Base-by-base conservation (phyloP, 2,329 filamentous ascomycete genomes). In the Meredithiella fracta region DNA sequence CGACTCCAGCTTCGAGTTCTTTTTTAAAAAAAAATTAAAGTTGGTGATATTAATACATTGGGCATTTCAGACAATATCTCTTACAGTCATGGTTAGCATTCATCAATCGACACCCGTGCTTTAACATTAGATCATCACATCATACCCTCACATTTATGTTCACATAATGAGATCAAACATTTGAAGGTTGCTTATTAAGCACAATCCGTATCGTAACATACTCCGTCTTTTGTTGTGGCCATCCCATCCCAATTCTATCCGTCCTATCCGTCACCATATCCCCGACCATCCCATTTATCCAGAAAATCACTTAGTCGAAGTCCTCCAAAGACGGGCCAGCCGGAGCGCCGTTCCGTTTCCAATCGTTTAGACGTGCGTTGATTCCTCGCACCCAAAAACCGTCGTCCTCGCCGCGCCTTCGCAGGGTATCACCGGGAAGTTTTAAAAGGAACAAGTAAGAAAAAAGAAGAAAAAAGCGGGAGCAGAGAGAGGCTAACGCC, bases 161-260 rank as follows among this genome's bases (percentile, higher is more conserved):
- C n/a, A n/a, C 15, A 44, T 17, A 44, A n/a, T 22, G 15, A 44
- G 17, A 44, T 9, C 8, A 4, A 44, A 20, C 2, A 44, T 14
- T n/a, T 14, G 9, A 51, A 51, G 9, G 49, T 51, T 51, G 49
- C 25, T 51, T 51, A 29, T 51, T 17, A 44, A 44, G 40, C 40
- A 2, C 17, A 34, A 44, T 44, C 40, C 40, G 17, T 22, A 44
- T 44, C 40, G 40, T 44, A 44, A 51, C 49, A 51, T 55, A 37
- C 44, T 49, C 53, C 44, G 29, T 55, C 53, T 26, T 37, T 50
- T 49, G 42, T 49, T 55, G 38, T 53, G 31, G 37, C 31, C 51
- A 53, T 53, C 37, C 51, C 37, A 17, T 40, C 37, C 22, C 22
- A 26, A 38, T 55, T 54, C 37, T 26, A 23, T 55, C 40, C 20